Conservation (phyloP, 1,139 yeast species). For the Cylindricascospora bacillispora region DNA sequence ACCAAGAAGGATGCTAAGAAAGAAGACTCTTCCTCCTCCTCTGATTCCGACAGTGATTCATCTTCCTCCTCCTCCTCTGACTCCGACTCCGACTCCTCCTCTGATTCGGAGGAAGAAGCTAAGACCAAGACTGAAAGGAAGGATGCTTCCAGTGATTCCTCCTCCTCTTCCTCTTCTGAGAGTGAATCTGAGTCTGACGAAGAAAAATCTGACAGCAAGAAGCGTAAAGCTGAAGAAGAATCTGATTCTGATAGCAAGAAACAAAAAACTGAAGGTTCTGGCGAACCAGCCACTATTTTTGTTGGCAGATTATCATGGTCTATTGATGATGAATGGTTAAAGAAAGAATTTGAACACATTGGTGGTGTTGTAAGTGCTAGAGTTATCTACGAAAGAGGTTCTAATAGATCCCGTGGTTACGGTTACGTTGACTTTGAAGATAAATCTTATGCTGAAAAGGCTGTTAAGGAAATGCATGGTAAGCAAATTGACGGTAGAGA, state of each 20-base stretch:
- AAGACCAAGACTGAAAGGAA: conserved; percentile 5
- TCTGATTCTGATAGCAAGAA: conserved; percentile 28
- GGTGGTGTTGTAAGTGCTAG: conserved; percentile 84
- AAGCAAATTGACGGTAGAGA: conserved; percentile 95
- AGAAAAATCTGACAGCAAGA: conserved; percentile 17
- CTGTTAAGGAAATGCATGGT: conserved; percentile 80
- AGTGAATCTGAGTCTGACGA: conserved; percentile 14
- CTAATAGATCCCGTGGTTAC: conserved; percentile 93
- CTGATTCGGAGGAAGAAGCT: conserved; percentile 4
- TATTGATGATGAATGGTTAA: conserved; percentile 89
- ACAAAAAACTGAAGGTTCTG: conserved; percentile 29
- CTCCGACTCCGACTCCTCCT: conserved; percentile 23
- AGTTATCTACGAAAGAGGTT: conserved; percentile 83
- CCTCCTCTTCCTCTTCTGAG: conserved; percentile 17
- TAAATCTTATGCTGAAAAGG: conserved; percentile 71
- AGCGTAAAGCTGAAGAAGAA: conserved; percentile 29
- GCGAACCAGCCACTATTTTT: conserved; percentile 73
- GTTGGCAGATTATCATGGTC: conserved; percentile 98
- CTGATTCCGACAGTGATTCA: conserved; percentile 24
- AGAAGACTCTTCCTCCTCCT: conserved; percentile 17
- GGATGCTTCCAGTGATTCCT: conserved; percentile 22
- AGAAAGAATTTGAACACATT: conserved; percentile 66
- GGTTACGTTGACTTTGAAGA: conserved; percentile 92
- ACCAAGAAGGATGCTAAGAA: conserved; percentile 14
- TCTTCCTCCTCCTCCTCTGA: conserved; percentile 26